A percentile compares a stretch with the other conserved stretches of the same genome.
Evolutionary conservation across 139 green algal genomes (phyloP).

Genomic region (Chlorella sorokiniana): DNA sequence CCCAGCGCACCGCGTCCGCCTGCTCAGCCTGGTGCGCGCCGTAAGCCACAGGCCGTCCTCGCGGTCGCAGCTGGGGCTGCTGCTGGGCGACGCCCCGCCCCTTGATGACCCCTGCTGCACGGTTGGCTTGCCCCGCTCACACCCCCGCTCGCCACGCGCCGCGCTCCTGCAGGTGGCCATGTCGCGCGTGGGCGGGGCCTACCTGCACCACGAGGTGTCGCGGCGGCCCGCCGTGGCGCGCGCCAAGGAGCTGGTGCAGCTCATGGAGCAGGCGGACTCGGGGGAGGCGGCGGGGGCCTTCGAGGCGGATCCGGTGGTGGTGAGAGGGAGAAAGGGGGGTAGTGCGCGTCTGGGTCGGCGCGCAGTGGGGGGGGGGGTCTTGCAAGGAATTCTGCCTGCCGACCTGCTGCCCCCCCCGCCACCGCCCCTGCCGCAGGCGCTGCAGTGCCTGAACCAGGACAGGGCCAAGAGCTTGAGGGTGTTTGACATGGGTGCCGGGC

Average conservation of each 20-base stretch:
- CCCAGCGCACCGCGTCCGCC: constrained; percentile 42
- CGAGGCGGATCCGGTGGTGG: not conserved
- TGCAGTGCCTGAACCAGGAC: constrained; percentile 16
- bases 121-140: not conserved
- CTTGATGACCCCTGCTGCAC: too few relatives aligned
- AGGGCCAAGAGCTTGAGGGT: not conserved
- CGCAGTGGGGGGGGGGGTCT: not conserved
- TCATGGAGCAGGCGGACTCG: not conserved
- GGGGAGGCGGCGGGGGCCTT: not conserved
- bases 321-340: not conserved
- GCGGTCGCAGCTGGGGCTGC: not conserved
- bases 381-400: not conserved
- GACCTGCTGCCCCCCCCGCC: not conserved
- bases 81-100: not conserved
- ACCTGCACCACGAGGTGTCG: not conserved
- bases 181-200: constrained; percentile 10
- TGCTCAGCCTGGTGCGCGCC: constrained; percentile 43
- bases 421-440: not conserved
- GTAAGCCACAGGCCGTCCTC: not conserved
- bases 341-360: too few relatives aligned
- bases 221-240: not conserved
- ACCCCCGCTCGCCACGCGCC: not conserved
- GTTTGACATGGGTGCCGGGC: not conserved
- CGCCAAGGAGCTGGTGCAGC: not conserved
- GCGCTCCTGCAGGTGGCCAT: not conserved